Evolutionary conservation across 345 rosid species (phyloP).

Genomic region (Microcos paniculata): DNA sequence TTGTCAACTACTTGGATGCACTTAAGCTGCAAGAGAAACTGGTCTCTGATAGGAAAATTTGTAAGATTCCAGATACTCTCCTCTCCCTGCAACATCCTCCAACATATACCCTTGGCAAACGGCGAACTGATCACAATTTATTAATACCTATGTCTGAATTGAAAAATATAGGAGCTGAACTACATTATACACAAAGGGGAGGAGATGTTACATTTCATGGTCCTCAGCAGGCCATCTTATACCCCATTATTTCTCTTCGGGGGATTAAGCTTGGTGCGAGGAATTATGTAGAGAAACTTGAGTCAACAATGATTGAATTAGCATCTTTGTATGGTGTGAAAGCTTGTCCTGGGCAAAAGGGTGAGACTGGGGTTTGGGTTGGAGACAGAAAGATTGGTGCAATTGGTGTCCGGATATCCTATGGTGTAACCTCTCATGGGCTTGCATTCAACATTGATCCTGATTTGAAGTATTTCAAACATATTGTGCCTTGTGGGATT

Average conservation of each 20-base stretch:
- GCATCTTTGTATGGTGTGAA: conserved; percentile 67
- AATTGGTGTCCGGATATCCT: conserved; percentile 74
- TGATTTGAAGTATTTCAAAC: conserved; percentile 79
- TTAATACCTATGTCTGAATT: conserved; percentile 66
- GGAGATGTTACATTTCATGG: conserved; percentile 93
- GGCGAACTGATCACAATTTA: conserved; percentile 77
- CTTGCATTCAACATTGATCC: conserved; percentile 82
- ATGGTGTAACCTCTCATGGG: conserved; percentile 85
- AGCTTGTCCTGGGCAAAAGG: conserved; percentile 59
- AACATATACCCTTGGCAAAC: conserved; percentile 79
- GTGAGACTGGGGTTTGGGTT: conserved; percentile 95
- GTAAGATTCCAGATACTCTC: conserved; percentile 57
- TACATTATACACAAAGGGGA: conserved; percentile 89
- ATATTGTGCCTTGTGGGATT: conserved; percentile 92
- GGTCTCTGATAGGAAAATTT: conserved; percentile 52
- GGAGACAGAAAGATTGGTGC: conserved; percentile 90
- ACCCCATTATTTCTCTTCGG: conserved; percentile 76
- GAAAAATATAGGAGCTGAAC: conserved; percentile 68
- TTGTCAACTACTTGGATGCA: conserved; percentile 66
- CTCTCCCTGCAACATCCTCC: conserved; percentile 86
- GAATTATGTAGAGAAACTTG: conserved; percentile 75
- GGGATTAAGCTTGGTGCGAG: conserved; percentile 73
- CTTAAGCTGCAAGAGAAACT: conserved; percentile 81
- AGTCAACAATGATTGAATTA: conserved; percentile 69
- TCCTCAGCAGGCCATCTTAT: conserved; percentile 77